Conservation (phyloP, 495 filamentous ascomycete species). For the Durotheca rogersii region DNA sequence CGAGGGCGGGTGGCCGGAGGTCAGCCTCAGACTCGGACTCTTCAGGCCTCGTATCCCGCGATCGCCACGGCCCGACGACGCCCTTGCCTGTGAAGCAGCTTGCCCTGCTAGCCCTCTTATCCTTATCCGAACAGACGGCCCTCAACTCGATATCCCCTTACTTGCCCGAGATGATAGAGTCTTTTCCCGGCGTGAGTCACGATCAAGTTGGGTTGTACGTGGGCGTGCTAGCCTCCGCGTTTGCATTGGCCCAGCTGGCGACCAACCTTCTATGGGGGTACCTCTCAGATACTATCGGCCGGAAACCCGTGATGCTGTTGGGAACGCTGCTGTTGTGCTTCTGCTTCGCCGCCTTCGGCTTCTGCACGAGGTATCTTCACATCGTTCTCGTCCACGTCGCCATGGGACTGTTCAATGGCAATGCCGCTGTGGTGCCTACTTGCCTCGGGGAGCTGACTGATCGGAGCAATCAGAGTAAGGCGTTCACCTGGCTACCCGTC, state of each 20-base stretch:
- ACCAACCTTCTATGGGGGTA: constrained; percentile 96
- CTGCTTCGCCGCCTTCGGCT: constrained; percentile 86
- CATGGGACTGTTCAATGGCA: constrained; percentile 93
- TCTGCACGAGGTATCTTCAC: constrained; percentile 79
- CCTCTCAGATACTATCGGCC: constrained; percentile 82
- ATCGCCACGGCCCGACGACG: constrained; percentile 48
- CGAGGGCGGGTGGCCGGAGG: constrained; percentile 59
- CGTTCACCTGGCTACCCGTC: constrained; percentile 89
- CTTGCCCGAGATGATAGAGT: constrained; percentile 84
- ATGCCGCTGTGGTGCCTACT: constrained; percentile 81
- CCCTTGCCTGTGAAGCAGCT: constrained; percentile 84
- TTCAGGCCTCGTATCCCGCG: constrained; percentile 34
- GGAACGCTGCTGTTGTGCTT: constrained; percentile 78
- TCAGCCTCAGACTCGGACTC: constrained; percentile 31
- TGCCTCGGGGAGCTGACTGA: constrained; percentile 95
- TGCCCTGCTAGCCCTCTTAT: constrained; percentile 79
- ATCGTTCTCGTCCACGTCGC: constrained; percentile 79
- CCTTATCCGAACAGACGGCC: constrained; percentile 90
- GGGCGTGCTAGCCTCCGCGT: constrained; percentile 82
- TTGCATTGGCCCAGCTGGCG: constrained; percentile 86
- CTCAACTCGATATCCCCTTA: constrained; percentile 97
- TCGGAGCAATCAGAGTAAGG: constrained; percentile 84
- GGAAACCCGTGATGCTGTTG: constrained; percentile 87
- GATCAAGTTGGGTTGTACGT: constrained; percentile 83
- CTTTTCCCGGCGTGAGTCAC: constrained; percentile 75